These are phyloP conservation scores for Melastoma candidum DNA, from an alignment of 441 rosid species.

Conservation along the genomic window DNA sequence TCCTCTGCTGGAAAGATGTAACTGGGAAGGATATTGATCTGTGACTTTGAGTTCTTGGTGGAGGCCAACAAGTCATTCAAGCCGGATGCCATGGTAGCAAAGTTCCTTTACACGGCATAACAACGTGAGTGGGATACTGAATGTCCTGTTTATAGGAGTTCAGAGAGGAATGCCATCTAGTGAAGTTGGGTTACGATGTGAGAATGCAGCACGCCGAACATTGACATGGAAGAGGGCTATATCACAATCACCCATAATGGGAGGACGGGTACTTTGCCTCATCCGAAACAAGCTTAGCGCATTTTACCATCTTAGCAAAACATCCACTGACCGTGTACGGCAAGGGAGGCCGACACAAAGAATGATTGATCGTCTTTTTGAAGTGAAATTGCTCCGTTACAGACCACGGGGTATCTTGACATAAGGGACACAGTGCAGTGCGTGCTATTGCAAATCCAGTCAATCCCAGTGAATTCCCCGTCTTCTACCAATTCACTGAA, in stretches of 20 bases:
- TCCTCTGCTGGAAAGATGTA: constrained; percentile 73
- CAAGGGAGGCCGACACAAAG: constrained; percentile 58
- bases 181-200: constrained; percentile 95
- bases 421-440: constrained; percentile 94
- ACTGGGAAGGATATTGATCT: constrained; percentile 78
- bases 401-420: constrained; percentile 98
- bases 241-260: constrained; percentile 86
- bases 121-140: constrained; percentile 88
- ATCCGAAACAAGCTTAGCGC: constrained; percentile 95
- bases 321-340: constrained; percentile 96
- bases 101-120: constrained; percentile 84
- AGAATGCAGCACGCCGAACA: constrained; percentile 94
- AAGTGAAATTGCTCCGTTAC: constrained; percentile 4
- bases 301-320: constrained; percentile 92
- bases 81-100: constrained; percentile 90
- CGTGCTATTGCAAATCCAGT: constrained; percentile 90
- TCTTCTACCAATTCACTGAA: constrained; percentile 92
- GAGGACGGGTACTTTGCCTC: constrained; percentile 83
- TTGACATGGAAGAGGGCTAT: constrained; percentile 94
- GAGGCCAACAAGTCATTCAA: constrained; percentile 71
- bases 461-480: constrained; percentile 71
- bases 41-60: constrained; percentile 81
- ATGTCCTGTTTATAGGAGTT: constrained; percentile 96
- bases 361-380: not conserved
- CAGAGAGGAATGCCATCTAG: constrained; percentile 76